Base-by-base conservation (phyloP, 2,329 filamentous ascomycete species). In the Pseudogymnoascus sp. region DNA sequence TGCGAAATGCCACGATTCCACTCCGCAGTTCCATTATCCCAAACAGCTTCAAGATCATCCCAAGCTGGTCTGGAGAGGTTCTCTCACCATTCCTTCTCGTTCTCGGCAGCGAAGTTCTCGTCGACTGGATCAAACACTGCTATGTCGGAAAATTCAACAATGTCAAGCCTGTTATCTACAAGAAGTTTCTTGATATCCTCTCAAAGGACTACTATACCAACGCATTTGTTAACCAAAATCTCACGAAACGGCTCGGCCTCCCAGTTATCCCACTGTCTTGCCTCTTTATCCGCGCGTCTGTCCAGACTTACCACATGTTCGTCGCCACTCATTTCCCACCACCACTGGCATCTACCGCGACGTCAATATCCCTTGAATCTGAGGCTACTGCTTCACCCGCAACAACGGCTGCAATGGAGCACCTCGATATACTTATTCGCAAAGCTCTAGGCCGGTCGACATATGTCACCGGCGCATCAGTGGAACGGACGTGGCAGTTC, bases 141-240 rank as follows among this genome's bases (percentile, higher is more conserved):
- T 99, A 97, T 73, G 96, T 99, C 73, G 93, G 88, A 73, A 99
- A 99, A 73, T 99, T 99, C 79, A 99, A 99, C 80, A 96, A 96
- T 69, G 92, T 93, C 68, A 93, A 95, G 67, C 95, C 95, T 2
- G 85, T 84, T 5, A 89, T 99, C 62, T 99, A 99, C 74, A 84
- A 86, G 61, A 86, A 92, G 23, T 96, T 95, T 72, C 83, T 97
- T 14, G 96, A 99, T 71, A 90, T 99, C 4, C 79, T 99, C 6
- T 93, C 92, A 67, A 97, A 97, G 75, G 95, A 99, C 74, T 99
- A 99, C 76, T 99, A 99, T 73, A 93, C 92, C 0, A 93, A 97
- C 72, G 88, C 93, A 2, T 99, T 99, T 72, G 87, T 88, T 11
- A 89, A 96, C 23, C 93, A 95, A 25, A 93, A 96, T 23, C 80